Base-by-base conservation (phyloP, 352 stramenopile species). In the Thalassiosira allenii region DNA sequence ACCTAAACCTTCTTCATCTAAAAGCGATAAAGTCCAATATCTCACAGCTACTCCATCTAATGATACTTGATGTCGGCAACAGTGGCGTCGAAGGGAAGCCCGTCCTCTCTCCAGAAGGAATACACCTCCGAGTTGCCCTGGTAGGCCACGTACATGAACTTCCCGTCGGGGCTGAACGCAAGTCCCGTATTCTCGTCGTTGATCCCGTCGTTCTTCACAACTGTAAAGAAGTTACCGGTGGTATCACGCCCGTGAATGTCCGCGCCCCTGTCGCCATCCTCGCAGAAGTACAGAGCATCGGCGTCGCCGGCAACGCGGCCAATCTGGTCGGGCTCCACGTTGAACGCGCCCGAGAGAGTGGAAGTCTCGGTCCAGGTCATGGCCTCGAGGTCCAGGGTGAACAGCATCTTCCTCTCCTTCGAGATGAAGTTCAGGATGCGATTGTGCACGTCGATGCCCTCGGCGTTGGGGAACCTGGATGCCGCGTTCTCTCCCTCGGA, bases 391-490 rank as follows among this genome's bases (percentile, higher is more conserved):
- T 91, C 69, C 40, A 91, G 70, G 47, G 74, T 66, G 62, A 82
- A 91, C 5, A 91, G 32, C n/a, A 56, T 59, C 49, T 77, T 77
- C 4, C 79, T 66, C 30, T 77, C 49, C 58, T 91, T 91, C 49
- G 72, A 84, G 17, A 88, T 69, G 62, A 89, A 73, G 54, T 83
- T 87, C 49, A 91, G 43, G 25, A 62, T 71, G 6, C 63, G 44
- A 4, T 88, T 56, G 25, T 79, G 37, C n/a, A 78, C 62, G 29
- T 86, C 58, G 56, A 91, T 89, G 8, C 85, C 85, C 56, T 91
- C 85, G 23, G 67, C 47, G 30, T 91, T 74, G 6, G 61, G 68
- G 20, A 58, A 56, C 1, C 12, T 25, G 14, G 44, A 3, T 23
- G 59, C 65, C 23, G 52, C 70, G 4, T 43, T 40, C 5, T 32